Percentiles rank a stretch among this genome's conserved stretches.
phyloP scores from a whole-genome alignment of 306 rosid genomes.

The Acacia acuminata region DNA sequence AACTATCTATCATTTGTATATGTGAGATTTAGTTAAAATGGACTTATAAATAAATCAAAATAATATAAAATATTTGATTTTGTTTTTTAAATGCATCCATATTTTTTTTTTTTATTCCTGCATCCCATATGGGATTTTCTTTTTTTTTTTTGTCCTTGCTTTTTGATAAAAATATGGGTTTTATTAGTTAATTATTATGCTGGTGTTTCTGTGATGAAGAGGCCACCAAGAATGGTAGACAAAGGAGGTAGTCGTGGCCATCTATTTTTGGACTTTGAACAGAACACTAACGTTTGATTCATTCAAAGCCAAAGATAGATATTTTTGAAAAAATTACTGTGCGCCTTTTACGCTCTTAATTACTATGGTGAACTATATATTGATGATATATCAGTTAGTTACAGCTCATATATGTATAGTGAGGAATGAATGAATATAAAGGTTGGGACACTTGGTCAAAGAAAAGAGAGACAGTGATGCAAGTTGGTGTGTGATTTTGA shows the following conservation, averaged over 20 bases:
- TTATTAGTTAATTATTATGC: background rate
- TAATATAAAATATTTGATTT: too few species aligned
- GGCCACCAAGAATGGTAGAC: background rate
- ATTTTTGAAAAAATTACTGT: background rate
- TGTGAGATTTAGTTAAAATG: too few species aligned
- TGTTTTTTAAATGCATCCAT: too few species aligned
- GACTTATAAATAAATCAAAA: too few species aligned
- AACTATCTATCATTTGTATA: too few species aligned
- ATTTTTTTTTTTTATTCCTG: too few species aligned
- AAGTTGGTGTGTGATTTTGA: constrained; percentile 31
- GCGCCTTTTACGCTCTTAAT: background rate
- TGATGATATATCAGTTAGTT: too few species aligned
- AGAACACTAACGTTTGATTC: background rate
- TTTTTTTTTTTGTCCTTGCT: too few species aligned
- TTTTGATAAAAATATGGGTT: background rate
- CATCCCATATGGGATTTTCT: background rate
- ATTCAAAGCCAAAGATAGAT: background rate
- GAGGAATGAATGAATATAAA: background rate
- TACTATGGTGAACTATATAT: too few species aligned
- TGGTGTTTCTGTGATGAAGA: background rate
- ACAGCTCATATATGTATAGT: too few species aligned
- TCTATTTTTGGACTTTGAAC: background rate
- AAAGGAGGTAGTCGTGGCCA: background rate
- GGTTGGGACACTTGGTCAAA: background rate
- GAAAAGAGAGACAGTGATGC: background rate